Percentiles rank a stretch among this genome's conserved stretches.
Conservation (phyloP, 192 early-diverging fungal genomes). For the Coemansia sp. region DNA sequence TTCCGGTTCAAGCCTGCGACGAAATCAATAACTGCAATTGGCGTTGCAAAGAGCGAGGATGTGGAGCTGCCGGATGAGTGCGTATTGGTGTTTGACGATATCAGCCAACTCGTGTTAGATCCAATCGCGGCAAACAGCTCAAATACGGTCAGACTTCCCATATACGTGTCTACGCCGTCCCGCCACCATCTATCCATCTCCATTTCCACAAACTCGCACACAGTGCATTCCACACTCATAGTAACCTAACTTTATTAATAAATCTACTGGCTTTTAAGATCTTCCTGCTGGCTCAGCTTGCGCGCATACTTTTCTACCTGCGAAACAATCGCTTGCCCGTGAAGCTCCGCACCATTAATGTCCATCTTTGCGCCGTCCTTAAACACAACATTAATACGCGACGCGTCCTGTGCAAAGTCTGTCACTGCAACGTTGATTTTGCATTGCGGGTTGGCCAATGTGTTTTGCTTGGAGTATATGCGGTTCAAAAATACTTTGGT, state of each 20-base stretch:
- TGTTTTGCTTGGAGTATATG: constrained; percentile 43
- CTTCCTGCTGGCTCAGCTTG: constrained; percentile 48
- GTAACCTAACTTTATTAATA: too few species aligned
- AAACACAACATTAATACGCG: constrained; percentile 39
- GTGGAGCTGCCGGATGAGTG: neutral
- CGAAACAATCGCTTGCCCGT: constrained; percentile 36
- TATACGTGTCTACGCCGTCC: constrained; percentile 23
- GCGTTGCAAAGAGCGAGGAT: neutral
- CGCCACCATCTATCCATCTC: constrained; percentile 22
- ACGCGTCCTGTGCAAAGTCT: constrained; percentile 23
- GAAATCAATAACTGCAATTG: too few species aligned
- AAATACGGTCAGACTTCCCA: constrained; percentile 10
- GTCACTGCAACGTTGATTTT: constrained; percentile 42
- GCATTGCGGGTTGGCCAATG: constrained; percentile 40
- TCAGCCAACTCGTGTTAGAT: constrained; percentile 21
- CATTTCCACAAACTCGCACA: neutral
- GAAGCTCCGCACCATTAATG: constrained; percentile 34
- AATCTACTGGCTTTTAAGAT: constrained; percentile 36
- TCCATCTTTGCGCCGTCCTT: constrained; percentile 45
- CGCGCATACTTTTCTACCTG: constrained; percentile 43
- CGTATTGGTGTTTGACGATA: constrained; percentile 34
- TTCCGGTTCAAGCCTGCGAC: neutral
- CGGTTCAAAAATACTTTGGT: constrained; percentile 49
- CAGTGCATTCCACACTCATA: constrained; percentile 11
- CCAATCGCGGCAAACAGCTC: constrained; percentile 12